phyloP scores from a whole-genome alignment of 495 filamentous ascomycete species.

The Penicillium alfredii region DNA sequence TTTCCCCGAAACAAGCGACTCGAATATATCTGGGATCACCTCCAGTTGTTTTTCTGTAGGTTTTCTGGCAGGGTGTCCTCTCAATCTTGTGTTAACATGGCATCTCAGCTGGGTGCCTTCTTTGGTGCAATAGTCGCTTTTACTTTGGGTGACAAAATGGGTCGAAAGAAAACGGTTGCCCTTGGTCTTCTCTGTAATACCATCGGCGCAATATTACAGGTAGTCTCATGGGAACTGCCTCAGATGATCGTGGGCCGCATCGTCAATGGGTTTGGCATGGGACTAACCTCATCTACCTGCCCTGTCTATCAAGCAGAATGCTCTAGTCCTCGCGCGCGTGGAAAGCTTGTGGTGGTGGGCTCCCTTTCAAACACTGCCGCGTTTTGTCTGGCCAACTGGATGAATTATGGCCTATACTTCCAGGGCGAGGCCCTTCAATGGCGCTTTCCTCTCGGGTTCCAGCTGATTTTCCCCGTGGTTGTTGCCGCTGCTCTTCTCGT shows the following conservation, averaged over 20 bases:
- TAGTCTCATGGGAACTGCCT: slow-evolving; percentile 24
- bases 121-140: background rate
- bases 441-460: slow-evolving; percentile 47
- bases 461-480: slow-evolving; percentile 38
- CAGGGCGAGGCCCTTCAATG: slow-evolving; percentile 32
- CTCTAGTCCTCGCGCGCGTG: slow-evolving; percentile 20
- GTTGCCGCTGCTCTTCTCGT: slow-evolving; percentile 10
- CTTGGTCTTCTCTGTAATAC: slow-evolving; percentile 17
- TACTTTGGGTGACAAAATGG: background rate
- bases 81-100: too few species aligned
- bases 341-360: slow-evolving; percentile 30
- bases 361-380: slow-evolving; percentile 24
- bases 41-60: slow-evolving; percentile 32
- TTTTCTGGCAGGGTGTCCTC: too few species aligned
- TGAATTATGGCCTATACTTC: slow-evolving; percentile 34
- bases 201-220: slow-evolving; percentile 23
- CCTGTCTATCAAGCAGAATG: slow-evolving; percentile 40
- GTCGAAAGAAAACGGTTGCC: background rate
- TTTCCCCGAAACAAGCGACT: slow-evolving; percentile 26
- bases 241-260: slow-evolving; percentile 38
- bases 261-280: slow-evolving; percentile 35
- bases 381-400: slow-evolving; percentile 34
- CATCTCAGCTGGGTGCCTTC: slow-evolving; percentile 21
- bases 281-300: slow-evolving; percentile 31
- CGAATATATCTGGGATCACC: slow-evolving; percentile 29